Evolutionary conservation across 140 eudicot species (phyloP), one percentile per base, ranked within the genome.

Genomic region (Erigeron philadelphicus): DNA sequence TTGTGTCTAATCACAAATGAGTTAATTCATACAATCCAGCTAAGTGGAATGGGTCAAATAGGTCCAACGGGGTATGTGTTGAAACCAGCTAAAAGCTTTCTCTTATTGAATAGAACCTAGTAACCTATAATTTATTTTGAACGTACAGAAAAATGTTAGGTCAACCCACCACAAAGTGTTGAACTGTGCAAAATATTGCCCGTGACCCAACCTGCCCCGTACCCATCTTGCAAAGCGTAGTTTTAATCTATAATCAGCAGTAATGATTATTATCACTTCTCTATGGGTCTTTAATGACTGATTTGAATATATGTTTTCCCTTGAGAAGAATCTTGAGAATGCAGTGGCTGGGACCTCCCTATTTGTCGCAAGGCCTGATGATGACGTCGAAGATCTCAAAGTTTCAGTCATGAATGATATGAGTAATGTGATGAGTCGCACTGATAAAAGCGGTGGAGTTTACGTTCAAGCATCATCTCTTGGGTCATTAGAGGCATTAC

Each of bases 391-490:
- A 70, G 88, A 81, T 13, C 78, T 85, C 31, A 90, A 81, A 54
- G 89, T 79, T 56, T 54, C 85, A 19, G 86, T 90, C 18, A 87
- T 83, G 95, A 86, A 87, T 44, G 97, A 90, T 68, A 87, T 87
- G 93, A 71, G 71, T 60, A 84, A 88, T 15, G 95, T 90, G 11
- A 84, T 90, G 97, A 87, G 68, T 77, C 73, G 95, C 71, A 87
- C 87, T 44, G 97, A 90, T 71, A 90, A 81, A 80, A 83, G 86
- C 42, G 97, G 91, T 3, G 97, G 95, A 13, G 97, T 90, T 67
- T 87, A 77, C 67, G 95, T 90, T 65, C 97, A 90, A 76, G 95
- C 97, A 12, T 90, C 97, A 49, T 87, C 97, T 23, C 97, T 87
- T 53, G 97, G 97, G 21, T 90, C 97, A 15, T 68, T 90, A 69